phyloP scores from a whole-genome alignment of 164 flowering plant genomes.

The Chimonanthus praecox region DNA sequence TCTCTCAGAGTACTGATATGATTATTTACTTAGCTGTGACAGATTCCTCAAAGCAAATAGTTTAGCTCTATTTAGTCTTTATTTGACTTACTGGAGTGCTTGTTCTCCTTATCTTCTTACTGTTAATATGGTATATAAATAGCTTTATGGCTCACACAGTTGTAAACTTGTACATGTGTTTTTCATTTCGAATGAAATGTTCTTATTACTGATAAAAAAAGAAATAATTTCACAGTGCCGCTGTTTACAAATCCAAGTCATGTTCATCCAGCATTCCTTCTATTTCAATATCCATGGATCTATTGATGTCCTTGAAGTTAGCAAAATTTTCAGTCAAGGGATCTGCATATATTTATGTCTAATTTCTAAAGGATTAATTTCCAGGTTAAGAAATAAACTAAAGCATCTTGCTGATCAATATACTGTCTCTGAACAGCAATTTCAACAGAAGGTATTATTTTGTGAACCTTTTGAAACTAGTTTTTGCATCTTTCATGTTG shows the following conservation, averaged over 20 bases:
- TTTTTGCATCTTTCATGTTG: not conserved
- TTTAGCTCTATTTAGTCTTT: not conserved
- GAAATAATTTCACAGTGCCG: not conserved
- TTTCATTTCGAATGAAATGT: too few relatives aligned
- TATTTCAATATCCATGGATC: not conserved
- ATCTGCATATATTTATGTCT: not conserved
- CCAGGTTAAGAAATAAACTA: slow-evolving; percentile 75
- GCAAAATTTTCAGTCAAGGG: not conserved
- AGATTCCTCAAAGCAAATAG: not conserved
- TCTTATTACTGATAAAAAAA: too few relatives aligned
- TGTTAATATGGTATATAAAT: not conserved
- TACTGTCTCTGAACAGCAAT: slow-evolving; percentile 74
- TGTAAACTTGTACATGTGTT: too few relatives aligned
- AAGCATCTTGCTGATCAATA: slow-evolving; percentile 81
- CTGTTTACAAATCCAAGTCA: not conserved
- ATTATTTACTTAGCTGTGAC: not conserved
- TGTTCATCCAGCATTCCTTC: not conserved
- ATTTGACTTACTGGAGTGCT: not conserved
- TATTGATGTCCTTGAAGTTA: not conserved
- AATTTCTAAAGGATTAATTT: slow-evolving; percentile 4
- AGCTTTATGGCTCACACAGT: too few relatives aligned
- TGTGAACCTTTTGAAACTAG: not conserved
- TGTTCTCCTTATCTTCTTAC: not conserved
- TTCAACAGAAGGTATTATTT: slow-evolving; percentile 62
- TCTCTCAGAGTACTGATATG: not conserved